Conservation (phyloP, 2,329 filamentous ascomycete species). For the Pseudocercospora pini-densiflorae region DNA sequence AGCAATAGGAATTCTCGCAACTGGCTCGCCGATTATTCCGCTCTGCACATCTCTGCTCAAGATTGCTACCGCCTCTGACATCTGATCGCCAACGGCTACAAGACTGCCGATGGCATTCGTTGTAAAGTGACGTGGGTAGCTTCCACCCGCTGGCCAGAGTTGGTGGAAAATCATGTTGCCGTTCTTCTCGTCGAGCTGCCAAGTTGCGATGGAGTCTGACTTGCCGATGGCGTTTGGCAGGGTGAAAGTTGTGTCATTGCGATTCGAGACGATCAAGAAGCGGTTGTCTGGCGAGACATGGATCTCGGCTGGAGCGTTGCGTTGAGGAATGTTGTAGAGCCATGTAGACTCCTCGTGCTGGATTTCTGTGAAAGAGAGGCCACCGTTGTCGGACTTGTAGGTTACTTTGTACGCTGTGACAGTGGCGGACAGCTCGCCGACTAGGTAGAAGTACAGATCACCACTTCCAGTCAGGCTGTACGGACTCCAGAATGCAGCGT, state of each 20-base stretch:
- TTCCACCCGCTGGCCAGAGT: conserved; percentile 66
- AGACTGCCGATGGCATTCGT: conserved; percentile 67
- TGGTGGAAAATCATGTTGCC: conserved; percentile 58
- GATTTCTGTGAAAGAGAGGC: conserved; percentile 52
- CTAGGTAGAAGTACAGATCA: conserved; percentile 43
- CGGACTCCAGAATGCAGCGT: conserved; percentile 43
- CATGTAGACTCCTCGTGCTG: conserved; percentile 54
- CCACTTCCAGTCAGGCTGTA: conserved; percentile 29
- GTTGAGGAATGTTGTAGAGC: conserved; percentile 47
- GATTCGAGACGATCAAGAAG: conserved; percentile 71
- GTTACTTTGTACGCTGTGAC: conserved; percentile 54
- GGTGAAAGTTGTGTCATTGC: conserved; percentile 62
- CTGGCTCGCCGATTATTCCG: conserved; percentile 60
- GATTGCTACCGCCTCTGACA: conserved; percentile 63
- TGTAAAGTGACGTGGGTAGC: conserved; percentile 68
- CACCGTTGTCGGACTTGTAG: conserved; percentile 47
- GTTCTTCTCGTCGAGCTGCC: conserved; percentile 62
- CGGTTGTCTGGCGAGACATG: conserved; percentile 55
- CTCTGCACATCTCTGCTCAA: conserved; percentile 63
- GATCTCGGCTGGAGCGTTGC: conserved; percentile 62
- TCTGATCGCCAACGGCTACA: conserved; percentile 69
- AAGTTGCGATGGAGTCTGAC: conserved; percentile 67
- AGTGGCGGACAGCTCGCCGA: conserved; percentile 58
- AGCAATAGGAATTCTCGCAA: conserved; percentile 38
- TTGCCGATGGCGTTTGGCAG: conserved; percentile 51